Conservation (phyloP, 495 filamentous ascomycete species). For the Podospora conica region DNA sequence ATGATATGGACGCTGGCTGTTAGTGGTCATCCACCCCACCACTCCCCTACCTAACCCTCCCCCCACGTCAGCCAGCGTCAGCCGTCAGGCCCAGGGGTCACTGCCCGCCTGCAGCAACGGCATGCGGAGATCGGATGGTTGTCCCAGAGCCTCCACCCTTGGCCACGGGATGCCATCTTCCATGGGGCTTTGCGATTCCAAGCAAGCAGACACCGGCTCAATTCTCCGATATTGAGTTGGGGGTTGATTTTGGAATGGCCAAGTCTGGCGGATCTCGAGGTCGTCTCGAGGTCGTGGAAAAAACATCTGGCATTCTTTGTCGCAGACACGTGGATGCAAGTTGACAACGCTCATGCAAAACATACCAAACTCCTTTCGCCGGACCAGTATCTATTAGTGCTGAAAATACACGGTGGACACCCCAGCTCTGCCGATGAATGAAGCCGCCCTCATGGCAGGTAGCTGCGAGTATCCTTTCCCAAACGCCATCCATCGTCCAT, state of each 20-base stretch:
- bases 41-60: neutral
- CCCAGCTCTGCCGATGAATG: neutral
- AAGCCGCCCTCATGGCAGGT: neutral
- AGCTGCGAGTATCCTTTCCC: no score
- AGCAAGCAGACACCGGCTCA: neutral
- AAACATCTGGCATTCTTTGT: neutral
- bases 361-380: neutral
- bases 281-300: no score
- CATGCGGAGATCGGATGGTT: neutral
- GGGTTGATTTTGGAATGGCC: no score
- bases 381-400: neutral
- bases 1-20: neutral
- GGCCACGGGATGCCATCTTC: neutral
- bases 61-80: slow-evolving; percentile 3
- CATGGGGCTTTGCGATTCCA: neutral
- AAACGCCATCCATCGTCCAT: slow-evolving; percentile 2
- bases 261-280: no score
- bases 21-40: neutral
- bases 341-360: neutral
- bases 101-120: neutral
- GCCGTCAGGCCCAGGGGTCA: neutral
- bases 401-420: neutral
- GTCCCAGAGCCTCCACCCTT: neutral
- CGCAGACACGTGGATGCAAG: neutral
- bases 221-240: neutral